Base-by-base conservation (phyloP, 768 basidiomycete genomes). In the Mycena pura region DNA sequence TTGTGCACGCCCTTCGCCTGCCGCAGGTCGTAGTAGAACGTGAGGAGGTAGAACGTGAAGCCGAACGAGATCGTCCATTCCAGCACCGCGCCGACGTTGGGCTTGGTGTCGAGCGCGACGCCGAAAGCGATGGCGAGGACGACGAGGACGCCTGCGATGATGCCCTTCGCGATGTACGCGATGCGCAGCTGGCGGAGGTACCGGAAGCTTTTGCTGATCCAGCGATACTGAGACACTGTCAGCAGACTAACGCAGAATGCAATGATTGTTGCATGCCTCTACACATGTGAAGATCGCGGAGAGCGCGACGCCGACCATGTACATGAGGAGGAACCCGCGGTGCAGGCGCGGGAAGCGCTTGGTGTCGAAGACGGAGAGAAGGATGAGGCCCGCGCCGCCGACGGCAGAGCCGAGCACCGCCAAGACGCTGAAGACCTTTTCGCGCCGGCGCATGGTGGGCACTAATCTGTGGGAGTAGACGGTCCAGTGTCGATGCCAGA, bases 61-160 rank as follows among this genome's bases (percentile, higher is more conserved):
- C 89, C 85, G 53, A 92, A 87, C 4, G 83, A 82, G 47, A 93
- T 90, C 0, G 73, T 68, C 91, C 91, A 93, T 72, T 93, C 92
- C 7, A 93, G 67, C 54, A 92, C 72, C n/a, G 81, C 89, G 70
- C 84, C 89, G 0, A 76, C 84, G 58, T 87, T 73, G 1, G 62
- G 63, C 0, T 74, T 79, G 10, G 70, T 66, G 64, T 75, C 87
- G 3, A 89, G 68, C 10, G 83, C 70, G 15, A 85, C 73, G 1
- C 77, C 88, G 69, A 93, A 92, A 7, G 78, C 87, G 62, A 91
- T 82, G 22, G 87, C 84, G 36, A 88, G 76, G 17, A 79, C 40
- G 61, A 93, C 85, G 43, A 93, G 80, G 32, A 82, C 72, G 28
- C 73, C 57, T 1, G 86, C 87, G 43, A 92, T 86, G 19, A 82